These are phyloP conservation scores for Eucalyptus regnans DNA, from an alignment of 345 rosid genomes.

Conservation along the genomic window DNA sequence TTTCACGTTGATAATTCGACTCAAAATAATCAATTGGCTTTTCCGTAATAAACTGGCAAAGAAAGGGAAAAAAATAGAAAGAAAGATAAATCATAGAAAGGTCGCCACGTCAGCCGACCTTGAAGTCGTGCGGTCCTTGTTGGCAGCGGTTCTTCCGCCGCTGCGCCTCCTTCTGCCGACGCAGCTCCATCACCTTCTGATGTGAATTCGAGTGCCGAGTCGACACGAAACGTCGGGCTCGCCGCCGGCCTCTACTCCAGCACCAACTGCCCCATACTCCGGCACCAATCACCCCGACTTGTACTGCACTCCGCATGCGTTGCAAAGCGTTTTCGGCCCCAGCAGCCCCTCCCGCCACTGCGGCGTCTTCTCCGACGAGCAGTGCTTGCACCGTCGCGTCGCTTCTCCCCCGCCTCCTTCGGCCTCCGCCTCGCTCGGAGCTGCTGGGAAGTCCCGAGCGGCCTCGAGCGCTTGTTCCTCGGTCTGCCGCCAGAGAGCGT, in stretches of 20 bases:
- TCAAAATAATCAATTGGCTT: neutral
- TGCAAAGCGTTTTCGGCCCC: neutral
- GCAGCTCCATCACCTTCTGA: neutral
- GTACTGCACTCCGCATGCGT: neutral
- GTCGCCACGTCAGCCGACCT: neutral
- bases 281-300: neutral
- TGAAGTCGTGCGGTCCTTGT: neutral
- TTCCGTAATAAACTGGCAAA: neutral
- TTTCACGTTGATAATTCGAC: no score
- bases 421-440: neutral
- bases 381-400: no score
- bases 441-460: neutral
- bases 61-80: neutral
- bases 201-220: neutral
- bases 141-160: neutral
- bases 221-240: neutral
- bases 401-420: neutral
- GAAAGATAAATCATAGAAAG: rapidly evolving
- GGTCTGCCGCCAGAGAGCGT: neutral
- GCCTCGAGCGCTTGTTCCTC: neutral
- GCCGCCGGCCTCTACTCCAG: neutral
- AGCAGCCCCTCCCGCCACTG: neutral
- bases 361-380: neutral
- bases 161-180: neutral
- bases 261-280: neutral